These are phyloP conservation scores for Exophiala bonariae DNA, from an alignment of 2,329 filamentous ascomycete species.

Conservation along the genomic window DNA sequence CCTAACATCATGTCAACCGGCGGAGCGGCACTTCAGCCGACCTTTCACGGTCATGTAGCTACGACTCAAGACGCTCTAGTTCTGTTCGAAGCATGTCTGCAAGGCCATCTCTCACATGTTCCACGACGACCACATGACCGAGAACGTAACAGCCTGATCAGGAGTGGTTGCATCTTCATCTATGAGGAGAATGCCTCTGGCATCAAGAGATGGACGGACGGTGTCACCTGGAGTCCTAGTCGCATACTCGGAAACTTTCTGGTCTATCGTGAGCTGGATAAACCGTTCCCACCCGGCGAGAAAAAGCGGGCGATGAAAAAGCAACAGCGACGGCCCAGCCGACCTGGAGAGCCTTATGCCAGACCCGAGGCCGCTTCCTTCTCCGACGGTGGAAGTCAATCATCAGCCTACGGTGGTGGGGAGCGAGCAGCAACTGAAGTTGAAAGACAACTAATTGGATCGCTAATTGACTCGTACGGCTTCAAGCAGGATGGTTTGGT, in stretches of 20 bases:
- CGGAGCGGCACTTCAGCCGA: slow-evolving; percentile 58
- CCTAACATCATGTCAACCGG: slow-evolving; percentile 27
- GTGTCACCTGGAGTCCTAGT: slow-evolving; percentile 86
- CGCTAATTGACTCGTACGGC: slow-evolving; percentile 82
- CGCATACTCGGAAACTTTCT: slow-evolving; percentile 82
- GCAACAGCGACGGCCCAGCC: slow-evolving; percentile 51
- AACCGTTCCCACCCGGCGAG: slow-evolving; percentile 76
- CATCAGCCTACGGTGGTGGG: slow-evolving; percentile 34
- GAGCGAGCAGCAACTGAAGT: slow-evolving; percentile 44
- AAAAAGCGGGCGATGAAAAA: slow-evolving; percentile 83
- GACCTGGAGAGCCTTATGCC: slow-evolving; percentile 56
- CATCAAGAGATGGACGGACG: slow-evolving; percentile 94
- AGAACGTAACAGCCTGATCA: slow-evolving; percentile 74
- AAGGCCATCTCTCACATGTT: slow-evolving; percentile 70
- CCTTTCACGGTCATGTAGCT: slow-evolving; percentile 67
- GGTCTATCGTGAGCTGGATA: slow-evolving; percentile 78
- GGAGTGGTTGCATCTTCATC: slow-evolving; percentile 83
- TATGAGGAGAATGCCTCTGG: slow-evolving; percentile 89
- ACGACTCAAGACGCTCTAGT: slow-evolving; percentile 74
- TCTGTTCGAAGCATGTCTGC: slow-evolving; percentile 76
- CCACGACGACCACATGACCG: slow-evolving; percentile 83
- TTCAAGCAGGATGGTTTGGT: slow-evolving; percentile 82
- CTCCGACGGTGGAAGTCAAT: slow-evolving; percentile 34
- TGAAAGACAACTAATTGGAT: slow-evolving; percentile 70
- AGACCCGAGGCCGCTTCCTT: slow-evolving; percentile 35